These are phyloP conservation scores for Geoglossum cookeanum DNA, from an alignment of 2,329 filamentous ascomycete species.

Conservation along the genomic window DNA sequence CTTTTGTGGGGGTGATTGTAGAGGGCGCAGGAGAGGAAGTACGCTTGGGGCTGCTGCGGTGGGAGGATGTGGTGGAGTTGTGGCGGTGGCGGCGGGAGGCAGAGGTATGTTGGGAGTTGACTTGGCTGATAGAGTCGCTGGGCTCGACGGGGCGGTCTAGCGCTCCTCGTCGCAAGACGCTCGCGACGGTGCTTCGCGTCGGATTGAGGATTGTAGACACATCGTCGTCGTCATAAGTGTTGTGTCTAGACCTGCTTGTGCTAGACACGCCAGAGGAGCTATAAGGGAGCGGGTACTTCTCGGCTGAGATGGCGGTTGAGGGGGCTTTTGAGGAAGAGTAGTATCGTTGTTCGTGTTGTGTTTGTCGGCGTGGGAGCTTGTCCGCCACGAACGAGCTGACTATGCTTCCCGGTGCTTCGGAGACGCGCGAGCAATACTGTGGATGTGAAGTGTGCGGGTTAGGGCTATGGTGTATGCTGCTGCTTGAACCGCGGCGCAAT, in stretches of 20 bases:
- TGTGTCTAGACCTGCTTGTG: background rate
- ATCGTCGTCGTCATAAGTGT: background rate
- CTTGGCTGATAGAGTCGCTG: constrained; percentile 4
- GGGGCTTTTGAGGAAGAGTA: background rate
- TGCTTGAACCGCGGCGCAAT: background rate
- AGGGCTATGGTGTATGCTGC: background rate
- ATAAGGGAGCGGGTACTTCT: background rate
- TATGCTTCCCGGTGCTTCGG: background rate
- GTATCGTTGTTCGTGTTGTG: background rate
- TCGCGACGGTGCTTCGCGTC: background rate
- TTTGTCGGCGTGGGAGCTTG: background rate
- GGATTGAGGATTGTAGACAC: background rate
- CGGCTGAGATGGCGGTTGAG: background rate
- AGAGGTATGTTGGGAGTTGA: background rate
- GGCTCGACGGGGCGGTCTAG: constrained; percentile 1
- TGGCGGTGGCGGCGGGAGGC: background rate
- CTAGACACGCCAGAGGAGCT: background rate
- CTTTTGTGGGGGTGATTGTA: too few relatives aligned
- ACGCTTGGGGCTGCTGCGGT: too few relatives aligned
- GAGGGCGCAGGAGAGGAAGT: too few relatives aligned
- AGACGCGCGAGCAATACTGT: background rate
- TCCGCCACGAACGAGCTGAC: background rate
- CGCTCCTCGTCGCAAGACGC: background rate
- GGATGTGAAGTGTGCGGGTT: background rate
- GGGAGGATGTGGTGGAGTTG: background rate